Base-by-base conservation (phyloP, 2,329 filamentous ascomycete genomes). In the Ceratocystis alfenasii region DNA sequence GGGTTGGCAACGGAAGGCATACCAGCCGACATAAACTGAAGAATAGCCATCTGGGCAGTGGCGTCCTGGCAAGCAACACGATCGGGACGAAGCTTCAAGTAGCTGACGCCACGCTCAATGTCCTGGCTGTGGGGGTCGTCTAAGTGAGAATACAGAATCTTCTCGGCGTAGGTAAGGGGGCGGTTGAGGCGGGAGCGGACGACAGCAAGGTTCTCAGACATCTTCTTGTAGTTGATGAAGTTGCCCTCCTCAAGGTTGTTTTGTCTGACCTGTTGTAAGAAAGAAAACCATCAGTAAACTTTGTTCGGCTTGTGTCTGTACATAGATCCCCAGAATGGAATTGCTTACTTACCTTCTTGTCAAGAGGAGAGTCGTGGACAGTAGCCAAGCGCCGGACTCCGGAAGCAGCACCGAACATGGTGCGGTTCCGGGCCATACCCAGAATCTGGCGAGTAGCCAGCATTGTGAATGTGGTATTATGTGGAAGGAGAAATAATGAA, bases 181-280 rank as follows among this genome's bases (percentile, higher is more conserved):
- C 90, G 87, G 81, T 96, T 95, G 71, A 99, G 84, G 74, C 94
- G 87, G 73, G 81, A 78, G 74, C 94, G 89, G 72, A 99, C 94
- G 77, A 99, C 86, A 73, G 86, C 81, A 68, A 99, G 85, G 84
- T 96, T 97, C 82, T 97, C 92, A 73, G 89, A 91, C 91, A 97
- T 96, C 85, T 96, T 96, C 85, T 90, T 91, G 78, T 99, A 99
- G 84, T 96, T 96, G 83, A 97, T 96, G 83, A 90, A 96, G 84
- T 95, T 94, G 78, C 84, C 85, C 78, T 91, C 88, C 80, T 99
- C 94, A 83, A 87, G 90, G 80, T 90, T 96, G 83, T 93, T 95
- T 84, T 97, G 96, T 78, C 88, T 88, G 77, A 99, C 82, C 82
- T 85, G 68, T 68, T 45, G 15, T 33, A 15, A 30, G 8, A 41